These are phyloP conservation scores for Cladosporium oxysporum DNA, from an alignment of 2,329 filamentous ascomycete species.

Conservation along the genomic window DNA sequence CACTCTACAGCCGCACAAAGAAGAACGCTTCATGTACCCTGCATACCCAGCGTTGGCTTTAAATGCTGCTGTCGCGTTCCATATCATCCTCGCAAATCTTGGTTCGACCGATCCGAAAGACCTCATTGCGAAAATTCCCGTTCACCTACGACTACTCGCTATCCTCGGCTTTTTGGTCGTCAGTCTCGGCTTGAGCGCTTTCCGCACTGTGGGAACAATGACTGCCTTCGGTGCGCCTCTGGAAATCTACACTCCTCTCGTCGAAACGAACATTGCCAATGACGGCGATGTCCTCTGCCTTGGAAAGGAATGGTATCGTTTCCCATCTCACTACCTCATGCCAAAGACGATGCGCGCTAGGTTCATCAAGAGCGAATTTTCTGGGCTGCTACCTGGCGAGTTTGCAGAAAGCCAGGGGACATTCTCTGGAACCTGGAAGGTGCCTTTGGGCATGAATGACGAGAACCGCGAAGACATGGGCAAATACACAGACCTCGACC, in stretches of 20 bases:
- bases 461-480: slow-evolving; percentile 80
- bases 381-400: slow-evolving; percentile 83
- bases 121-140: slow-evolving; percentile 70
- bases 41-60: slow-evolving; percentile 87
- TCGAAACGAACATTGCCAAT: slow-evolving; percentile 55
- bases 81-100: slow-evolving; percentile 74
- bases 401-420: slow-evolving; percentile 76
- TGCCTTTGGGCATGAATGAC: slow-evolving; percentile 86
- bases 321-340: slow-evolving; percentile 89
- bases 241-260: slow-evolving; percentile 67
- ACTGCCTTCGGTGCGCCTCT: slow-evolving; percentile 82
- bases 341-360: slow-evolving; percentile 81
- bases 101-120: slow-evolving; percentile 67
- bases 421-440: slow-evolving; percentile 80
- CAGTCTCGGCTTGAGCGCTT: slow-evolving; percentile 61
- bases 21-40: slow-evolving; percentile 98
- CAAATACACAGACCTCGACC: slow-evolving; percentile 78
- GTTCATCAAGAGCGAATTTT: slow-evolving; percentile 88
- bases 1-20: slow-evolving; percentile 90
- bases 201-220: slow-evolving; percentile 75
- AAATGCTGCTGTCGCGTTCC: slow-evolving; percentile 81
- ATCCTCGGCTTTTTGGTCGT: slow-evolving; percentile 58
- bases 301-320: slow-evolving; percentile 98
- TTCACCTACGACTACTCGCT: slow-evolving; percentile 67
- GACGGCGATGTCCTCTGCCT: slow-evolving; percentile 76